Conservation (phyloP, 192 early-diverging fungal species). For the Chytriomyces sp. region DNA sequence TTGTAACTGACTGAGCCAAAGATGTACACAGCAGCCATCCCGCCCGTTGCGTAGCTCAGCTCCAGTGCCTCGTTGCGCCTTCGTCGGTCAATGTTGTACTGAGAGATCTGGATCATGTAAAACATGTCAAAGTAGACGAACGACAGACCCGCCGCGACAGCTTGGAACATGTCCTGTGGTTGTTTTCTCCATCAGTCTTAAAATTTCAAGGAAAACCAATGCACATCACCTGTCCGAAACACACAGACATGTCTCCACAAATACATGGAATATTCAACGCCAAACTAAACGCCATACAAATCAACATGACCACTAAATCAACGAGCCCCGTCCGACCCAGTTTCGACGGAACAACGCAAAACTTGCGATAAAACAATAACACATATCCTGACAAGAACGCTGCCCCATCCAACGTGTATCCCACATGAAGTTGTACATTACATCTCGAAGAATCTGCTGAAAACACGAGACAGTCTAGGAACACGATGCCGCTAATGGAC, state of each 20-base stretch:
- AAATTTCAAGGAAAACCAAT: too few species aligned
- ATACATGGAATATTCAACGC: constrained; percentile 22
- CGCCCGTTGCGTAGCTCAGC: not conserved
- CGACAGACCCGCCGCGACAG: not conserved
- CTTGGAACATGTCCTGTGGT: constrained; percentile 8
- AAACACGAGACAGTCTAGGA: constrained; percentile 7
- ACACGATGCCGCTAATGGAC: not conserved
- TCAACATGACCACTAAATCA: constrained; percentile 5
- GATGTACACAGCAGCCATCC: not conserved
- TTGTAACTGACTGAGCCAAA: not conserved
- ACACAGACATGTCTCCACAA: not conserved
- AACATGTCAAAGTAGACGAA: constrained; percentile 17
- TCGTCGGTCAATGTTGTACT: not conserved
- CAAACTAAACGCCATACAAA: constrained; percentile 8
- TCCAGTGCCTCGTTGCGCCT: not conserved
- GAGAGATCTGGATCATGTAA: not conserved
- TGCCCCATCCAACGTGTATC: not conserved
- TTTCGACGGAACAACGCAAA: not conserved
- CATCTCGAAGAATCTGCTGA: not conserved
- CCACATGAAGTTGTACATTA: not conserved
- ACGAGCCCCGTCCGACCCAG: not conserved
- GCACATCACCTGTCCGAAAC: not conserved
- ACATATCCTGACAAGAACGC: constrained; percentile 1
- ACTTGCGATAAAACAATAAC: constrained; percentile 16
- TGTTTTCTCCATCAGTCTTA: too few species aligned